Evolutionary conservation across 1,284 basidiomycete genomes (phyloP), one percentile per base, ranked within the genome.

Genomic region (Vanrija sp.): DNA sequence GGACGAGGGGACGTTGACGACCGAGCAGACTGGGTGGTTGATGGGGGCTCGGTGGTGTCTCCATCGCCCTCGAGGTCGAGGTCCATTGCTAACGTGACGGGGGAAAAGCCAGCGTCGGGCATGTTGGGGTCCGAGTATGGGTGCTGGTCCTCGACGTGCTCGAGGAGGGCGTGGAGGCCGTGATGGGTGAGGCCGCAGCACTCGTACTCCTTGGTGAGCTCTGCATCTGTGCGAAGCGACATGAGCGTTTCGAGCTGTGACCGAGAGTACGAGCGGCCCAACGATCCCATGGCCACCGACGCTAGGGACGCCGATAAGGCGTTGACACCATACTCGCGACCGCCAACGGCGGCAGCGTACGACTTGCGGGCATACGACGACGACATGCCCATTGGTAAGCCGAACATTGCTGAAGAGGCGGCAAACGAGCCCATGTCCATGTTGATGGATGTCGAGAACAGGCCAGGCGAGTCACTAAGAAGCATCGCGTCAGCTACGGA

Each of bases 71-170:
- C 70, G 43, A 74, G 56, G 31, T 74, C 72, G 47, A 74, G 60
- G 27, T 72, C 72, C 68, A 74, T 72, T 3, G 67, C 69, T 22
- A 69, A 50, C 8, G 65, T 67, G 19, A 71, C 63, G 1, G 71
- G 71, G 9, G 71, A 71, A 54, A 72, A 73, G 8, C 59, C 59
- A 18, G 47, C 60, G 47, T 55, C 53, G 6, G 57, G 59, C 37
- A 58, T 61, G 50, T 66, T 65, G 2, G 64, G 53, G 22, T 70
- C 70, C 6, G 55, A 47, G 57, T 66, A 68, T 12, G 70, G 70
- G 53, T 73, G 72, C 36, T 63, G 62, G 44, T 74, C 72, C 50
- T 74, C 72, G 36, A 74, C 69, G 44, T 74, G 72, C 52, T 74
- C 72, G 31, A 73, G 53, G 16, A 74, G 53, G 8, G 63, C 68